Base-by-base conservation (phyloP, 2,329 filamentous ascomycete genomes). In the Alternaria consortialis region DNA sequence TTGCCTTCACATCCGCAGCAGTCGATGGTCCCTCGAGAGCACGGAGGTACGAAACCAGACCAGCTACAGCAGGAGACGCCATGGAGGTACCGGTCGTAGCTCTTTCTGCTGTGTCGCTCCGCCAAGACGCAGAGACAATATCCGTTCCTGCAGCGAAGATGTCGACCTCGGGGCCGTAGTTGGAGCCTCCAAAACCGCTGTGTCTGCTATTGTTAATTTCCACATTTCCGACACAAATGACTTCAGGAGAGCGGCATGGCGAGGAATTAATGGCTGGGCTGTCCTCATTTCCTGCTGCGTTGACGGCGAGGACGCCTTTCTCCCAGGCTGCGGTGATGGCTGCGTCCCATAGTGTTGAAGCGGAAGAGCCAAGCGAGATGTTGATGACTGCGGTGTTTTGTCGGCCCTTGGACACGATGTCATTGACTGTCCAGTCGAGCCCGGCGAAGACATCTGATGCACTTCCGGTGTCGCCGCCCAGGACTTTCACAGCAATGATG, bases 11-110 rank as follows among this genome's bases (percentile, higher is more conserved):
- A 8, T 32, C 60, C 5, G 61, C 62, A 0, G 73, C 74, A 31
- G 56, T 69, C 9, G 53, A 63, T 4, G 63, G 37, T 0, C 77
- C 77, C 58, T 84, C 80, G 15, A 85, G 76, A 13, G 77, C 78
- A 80, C 91, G 88, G 27, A 92, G 79, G 77, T 91, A 92, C 37
- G 88, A 88, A 9, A 87, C 87, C 3, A 92, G 82, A 52, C 90
- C 90, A 46, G 87, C 85, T 56, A 92, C 84, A 73, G 91, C 89
- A 2, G 90, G 90, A 11, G 85, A 84, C 15, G 90, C 89, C 87
- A 90, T 89, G 32, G 84, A 87, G 4, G 88, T 90, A 37, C 88
- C 88, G 6, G 81, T 84, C 68, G 87, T 81, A 29, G 71, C 80
- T 48, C 77, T 77, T 74, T 66, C 69, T 4, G 65, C 71, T 20